Percentiles rank a stretch among this genome's conserved stretches.
Conservation (phyloP, 192 early-diverging fungal species). For the Haplosporangium gracile region DNA sequence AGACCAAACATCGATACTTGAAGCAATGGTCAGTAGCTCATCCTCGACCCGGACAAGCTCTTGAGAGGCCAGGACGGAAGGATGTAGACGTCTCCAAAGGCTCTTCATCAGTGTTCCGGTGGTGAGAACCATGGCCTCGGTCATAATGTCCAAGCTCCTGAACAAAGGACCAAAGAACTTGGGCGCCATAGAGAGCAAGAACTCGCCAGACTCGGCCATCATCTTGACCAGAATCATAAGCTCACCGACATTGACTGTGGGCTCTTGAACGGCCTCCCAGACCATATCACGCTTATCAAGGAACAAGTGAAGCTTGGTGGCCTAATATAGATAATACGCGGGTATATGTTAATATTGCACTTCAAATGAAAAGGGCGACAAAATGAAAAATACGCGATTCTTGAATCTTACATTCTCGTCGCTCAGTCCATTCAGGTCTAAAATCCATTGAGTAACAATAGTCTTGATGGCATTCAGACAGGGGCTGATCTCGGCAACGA, state of each 20-base stretch:
- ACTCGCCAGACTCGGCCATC: constrained; percentile 42
- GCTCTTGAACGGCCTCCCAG: constrained; percentile 59
- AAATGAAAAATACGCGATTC: not conserved
- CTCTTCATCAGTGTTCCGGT: constrained; percentile 66
- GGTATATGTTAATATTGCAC: not conserved
- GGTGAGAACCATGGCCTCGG: constrained; percentile 46
- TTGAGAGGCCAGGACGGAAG: constrained; percentile 60
- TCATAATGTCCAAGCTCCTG: constrained; percentile 43
- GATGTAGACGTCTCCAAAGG: constrained; percentile 68
- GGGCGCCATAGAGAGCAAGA: constrained; percentile 27
- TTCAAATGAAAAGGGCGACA: not conserved
- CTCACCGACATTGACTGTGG: constrained; percentile 63
- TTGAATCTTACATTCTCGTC: constrained; percentile 37
- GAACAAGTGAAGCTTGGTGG: constrained; percentile 54
- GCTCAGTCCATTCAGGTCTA: constrained; percentile 46
- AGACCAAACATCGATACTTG: constrained; percentile 51
- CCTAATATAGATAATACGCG: not conserved
- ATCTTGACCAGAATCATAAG: constrained; percentile 66
- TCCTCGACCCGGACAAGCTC: constrained; percentile 59
- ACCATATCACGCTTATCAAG: constrained; percentile 68
- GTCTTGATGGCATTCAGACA: constrained; percentile 44
- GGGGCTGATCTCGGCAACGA: constrained; percentile 51
- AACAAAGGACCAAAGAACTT: constrained; percentile 56
- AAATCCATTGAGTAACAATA: constrained; percentile 49
- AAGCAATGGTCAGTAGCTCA: constrained; percentile 46